A percentile compares a stretch with the other conserved stretches of the same genome.
These are phyloP conservation scores for Coemansia sp. DNA, from an alignment of 192 early-diverging fungal genomes.

Conservation along the genomic window DNA sequence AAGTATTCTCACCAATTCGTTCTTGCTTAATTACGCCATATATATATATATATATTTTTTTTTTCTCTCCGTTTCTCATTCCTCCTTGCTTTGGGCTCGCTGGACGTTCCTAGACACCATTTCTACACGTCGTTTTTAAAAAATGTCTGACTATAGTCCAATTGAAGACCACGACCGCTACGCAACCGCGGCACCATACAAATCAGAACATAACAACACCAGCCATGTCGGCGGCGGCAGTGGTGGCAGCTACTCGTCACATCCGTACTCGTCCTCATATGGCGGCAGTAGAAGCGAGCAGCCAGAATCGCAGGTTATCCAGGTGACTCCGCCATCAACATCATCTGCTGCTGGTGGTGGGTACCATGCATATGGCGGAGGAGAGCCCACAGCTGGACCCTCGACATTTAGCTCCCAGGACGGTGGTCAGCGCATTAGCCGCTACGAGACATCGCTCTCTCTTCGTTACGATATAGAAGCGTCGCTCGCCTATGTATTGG, in stretches of 20 bases:
- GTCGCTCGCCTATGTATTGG: slow-evolving; percentile 66
- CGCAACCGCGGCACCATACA: slow-evolving; percentile 1
- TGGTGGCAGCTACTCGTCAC: slow-evolving; percentile 27
- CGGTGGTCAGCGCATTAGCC: slow-evolving; percentile 68
- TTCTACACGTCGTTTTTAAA: slow-evolving; percentile 17
- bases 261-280: slow-evolving; percentile 40
- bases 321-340: slow-evolving; percentile 16
- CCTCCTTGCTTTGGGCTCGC: slow-evolving; percentile 9
- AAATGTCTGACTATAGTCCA: slow-evolving; percentile 44
- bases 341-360: slow-evolving; percentile 10
- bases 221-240: slow-evolving; percentile 16
- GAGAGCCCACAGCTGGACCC: slow-evolving; percentile 44
- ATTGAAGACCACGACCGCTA: slow-evolving; percentile 34
- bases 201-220: slow-evolving; percentile 17
- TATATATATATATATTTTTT: not conserved
- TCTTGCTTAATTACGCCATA: not conserved
- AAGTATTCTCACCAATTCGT: too few species aligned
- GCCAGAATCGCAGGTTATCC: slow-evolving; percentile 33
- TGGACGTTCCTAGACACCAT: not conserved
- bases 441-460: slow-evolving; percentile 73
- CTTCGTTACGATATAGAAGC: slow-evolving; percentile 78
- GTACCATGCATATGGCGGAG: slow-evolving; percentile 19
- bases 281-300: slow-evolving; percentile 3
- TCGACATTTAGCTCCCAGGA: slow-evolving; percentile 54
- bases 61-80: not conserved